A percentile compares a stretch with the other conserved stretches of the same genome.
Evolutionary conservation across 2,329 filamentous ascomycete genomes (phyloP).

Genomic region (Cladophialophora exuberans): DNA sequence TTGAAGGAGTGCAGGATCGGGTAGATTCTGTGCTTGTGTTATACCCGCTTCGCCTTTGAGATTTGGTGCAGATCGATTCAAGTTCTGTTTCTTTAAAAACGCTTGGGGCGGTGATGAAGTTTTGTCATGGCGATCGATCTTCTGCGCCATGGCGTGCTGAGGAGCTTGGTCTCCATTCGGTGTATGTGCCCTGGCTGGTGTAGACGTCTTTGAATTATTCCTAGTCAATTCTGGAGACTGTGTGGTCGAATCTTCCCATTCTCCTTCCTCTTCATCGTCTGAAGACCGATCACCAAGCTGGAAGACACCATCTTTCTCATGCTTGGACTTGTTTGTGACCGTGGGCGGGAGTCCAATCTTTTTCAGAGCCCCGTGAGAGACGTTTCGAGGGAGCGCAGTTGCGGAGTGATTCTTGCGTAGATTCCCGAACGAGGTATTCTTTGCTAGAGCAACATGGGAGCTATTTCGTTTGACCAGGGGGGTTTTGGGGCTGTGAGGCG

Average conservation of each 20-base stretch:
- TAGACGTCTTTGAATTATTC: conserved; percentile 43
- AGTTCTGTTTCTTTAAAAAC: conserved; percentile 23
- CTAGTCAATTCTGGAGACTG: conserved; percentile 52
- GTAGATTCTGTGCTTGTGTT: conserved; percentile 20
- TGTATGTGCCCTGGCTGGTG: conserved; percentile 26
- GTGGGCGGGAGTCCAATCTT: conserved; percentile 41
- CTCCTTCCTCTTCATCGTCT: conserved; percentile 46
- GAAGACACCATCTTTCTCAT: conserved; percentile 49
- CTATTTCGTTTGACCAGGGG: conserved; percentile 46
- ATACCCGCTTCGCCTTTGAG: conserved; percentile 17
- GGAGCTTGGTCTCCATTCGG: conserved; percentile 24
- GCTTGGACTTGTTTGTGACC: conserved; percentile 38
- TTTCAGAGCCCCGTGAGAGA: conserved; percentile 42
- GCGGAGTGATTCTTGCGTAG: conserved; percentile 53
- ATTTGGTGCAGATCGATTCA: conserved; percentile 31
- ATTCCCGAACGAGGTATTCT: conserved; percentile 39
- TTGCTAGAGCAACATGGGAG: conserved; percentile 40
- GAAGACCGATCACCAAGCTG: conserved; percentile 47
- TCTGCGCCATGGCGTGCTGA: conserved; percentile 10
- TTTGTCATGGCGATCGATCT: conserved; percentile 3
- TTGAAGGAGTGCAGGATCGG: conserved; percentile 31
- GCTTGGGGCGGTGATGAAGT: conserved; percentile 28
- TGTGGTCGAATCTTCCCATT: conserved; percentile 53
- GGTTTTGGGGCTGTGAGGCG: conserved; percentile 45
- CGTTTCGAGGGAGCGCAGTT: conserved; percentile 45